These are phyloP conservation scores for Punica granatum DNA, from an alignment of 345 rosid genomes.

Conservation along the genomic window DNA sequence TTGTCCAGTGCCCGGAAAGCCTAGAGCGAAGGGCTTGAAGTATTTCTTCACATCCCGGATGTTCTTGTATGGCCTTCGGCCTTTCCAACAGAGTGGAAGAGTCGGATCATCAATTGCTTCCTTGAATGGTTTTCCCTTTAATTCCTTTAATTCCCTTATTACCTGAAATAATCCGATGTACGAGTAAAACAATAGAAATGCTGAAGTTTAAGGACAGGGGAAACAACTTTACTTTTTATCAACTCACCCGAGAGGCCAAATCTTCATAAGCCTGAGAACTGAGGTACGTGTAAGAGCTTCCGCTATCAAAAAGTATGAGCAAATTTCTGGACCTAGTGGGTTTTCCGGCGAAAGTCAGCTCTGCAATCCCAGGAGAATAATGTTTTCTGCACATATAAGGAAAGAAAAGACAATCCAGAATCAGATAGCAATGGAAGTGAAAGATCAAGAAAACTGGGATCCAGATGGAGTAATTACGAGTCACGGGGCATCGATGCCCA, in stretches of 20 bases:
- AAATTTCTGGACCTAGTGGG: conserved; percentile 54
- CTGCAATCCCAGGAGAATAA: conserved; percentile 76
- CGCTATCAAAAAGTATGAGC: conserved; percentile 57
- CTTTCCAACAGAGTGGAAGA: conserved; percentile 89
- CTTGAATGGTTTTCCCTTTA: conserved; percentile 43
- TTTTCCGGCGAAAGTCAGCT: conserved; percentile 54
- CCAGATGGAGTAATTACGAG: conserved; percentile 26
- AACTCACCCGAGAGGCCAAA: conserved; percentile 42
- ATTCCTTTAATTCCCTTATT: conserved; percentile 38
- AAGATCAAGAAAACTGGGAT: neutral
- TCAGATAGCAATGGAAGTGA: neutral
- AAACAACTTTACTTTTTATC: neutral
- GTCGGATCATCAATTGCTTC: conserved; percentile 61
- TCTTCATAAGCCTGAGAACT: conserved; percentile 53
- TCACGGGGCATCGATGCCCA: conserved; percentile 81
- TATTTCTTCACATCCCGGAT: conserved; percentile 60
- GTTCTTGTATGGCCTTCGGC: conserved; percentile 62
- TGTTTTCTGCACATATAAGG: conserved; percentile 41
- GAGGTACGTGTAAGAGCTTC: conserved; percentile 90
- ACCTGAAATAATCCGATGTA: conserved; percentile 25
- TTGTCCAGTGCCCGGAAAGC: conserved; percentile 47
- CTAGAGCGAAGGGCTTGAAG: conserved; percentile 59
- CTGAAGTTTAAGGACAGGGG: neutral
- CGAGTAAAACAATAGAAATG: neutral
- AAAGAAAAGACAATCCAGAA: neutral